Base-by-base conservation (phyloP, 129 eudicot genomes). In the Tanacetum coccineum region DNA sequence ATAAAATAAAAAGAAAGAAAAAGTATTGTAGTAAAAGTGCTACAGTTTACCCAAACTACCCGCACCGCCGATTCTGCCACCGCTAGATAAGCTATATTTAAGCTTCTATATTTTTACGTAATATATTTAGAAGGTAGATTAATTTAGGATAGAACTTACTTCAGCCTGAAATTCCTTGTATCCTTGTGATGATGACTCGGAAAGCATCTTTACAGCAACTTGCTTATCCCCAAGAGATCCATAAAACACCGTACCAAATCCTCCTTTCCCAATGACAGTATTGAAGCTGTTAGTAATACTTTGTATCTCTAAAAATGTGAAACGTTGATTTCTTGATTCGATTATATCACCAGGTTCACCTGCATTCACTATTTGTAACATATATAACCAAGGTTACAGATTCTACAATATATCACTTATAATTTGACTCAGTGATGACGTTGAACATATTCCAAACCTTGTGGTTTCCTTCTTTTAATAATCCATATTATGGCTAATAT, bases 201-300 rank as follows among this genome's bases (percentile, higher is more conserved):
- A 53, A 53, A 53, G 58, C 21, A 53, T 53, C 58, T 53, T 53
- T 21, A 53, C 58, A 18, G 58, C 58, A 53, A 53, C 58, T 17
- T 53, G 21, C 3, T 4, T 53, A 53, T 53, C 25, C 20, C 58
- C 58, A 53, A n/a, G 17, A 53, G 0, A 18, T n/a, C 58, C 58
- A 14, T 3, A 21, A 9, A n/a, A 53, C 58, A 53, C 58, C 10
- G 9, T 7, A n/a, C 58, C 58, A 8, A 53, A 53, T 53, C 58
- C 58, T 18, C 58, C 58, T 53, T 14, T 53, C 58, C 58, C 58
- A 18, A 53, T 5, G 7, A 6, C 21, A 0, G 58, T 53, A 19
- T 18, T 53, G 58, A 53, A 53, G 22, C 19, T 53, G 11, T 53
- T 18, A 17, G 26, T 53, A 2, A 53, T 53, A 53, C 58, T 53